These are phyloP conservation scores for Leucoagaricus sp. DNA, from an alignment of 1,284 basidiomycete species.

Conservation along the genomic window DNA sequence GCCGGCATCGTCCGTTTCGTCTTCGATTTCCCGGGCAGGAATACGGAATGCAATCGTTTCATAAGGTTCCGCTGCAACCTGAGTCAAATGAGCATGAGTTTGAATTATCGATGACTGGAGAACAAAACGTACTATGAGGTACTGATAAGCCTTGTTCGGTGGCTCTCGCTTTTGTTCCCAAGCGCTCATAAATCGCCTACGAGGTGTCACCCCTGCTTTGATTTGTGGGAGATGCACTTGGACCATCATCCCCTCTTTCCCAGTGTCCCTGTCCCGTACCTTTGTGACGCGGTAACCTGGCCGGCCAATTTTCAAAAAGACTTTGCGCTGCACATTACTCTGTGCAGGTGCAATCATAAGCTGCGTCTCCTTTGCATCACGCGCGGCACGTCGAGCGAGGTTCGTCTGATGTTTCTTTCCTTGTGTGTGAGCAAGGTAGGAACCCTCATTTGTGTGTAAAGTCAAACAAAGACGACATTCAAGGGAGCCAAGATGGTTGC, in stretches of 20 bases:
- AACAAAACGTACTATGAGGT: conserved; percentile 81
- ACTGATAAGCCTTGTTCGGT: conserved; percentile 96
- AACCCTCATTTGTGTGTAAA: conserved; percentile 98
- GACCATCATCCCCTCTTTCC: conserved; percentile 93
- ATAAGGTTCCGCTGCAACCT: conserved; percentile 99
- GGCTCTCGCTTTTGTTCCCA: conserved; percentile 98
- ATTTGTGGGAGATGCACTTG: conserved; percentile 96
- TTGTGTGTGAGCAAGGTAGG: conserved; percentile 98
- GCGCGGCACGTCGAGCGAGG: conserved; percentile 92
- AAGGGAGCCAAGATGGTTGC: conserved; percentile 95
- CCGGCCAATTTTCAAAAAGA: conserved; percentile 96
- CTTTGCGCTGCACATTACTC: conserved; percentile 81
- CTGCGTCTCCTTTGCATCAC: conserved; percentile 92
- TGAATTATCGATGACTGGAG: background rate
- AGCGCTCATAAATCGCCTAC: conserved; percentile 95
- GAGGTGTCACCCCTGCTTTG: conserved; percentile 82
- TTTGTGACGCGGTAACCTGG: conserved; percentile 95
- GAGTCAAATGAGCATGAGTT: conserved; percentile 14
- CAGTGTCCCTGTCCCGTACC: conserved; percentile 76
- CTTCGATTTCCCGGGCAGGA: conserved; percentile 96
- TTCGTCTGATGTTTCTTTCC: conserved; percentile 99
- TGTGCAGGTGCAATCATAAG: conserved; percentile 82
- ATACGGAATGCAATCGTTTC: conserved; percentile 99
- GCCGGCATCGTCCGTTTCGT: conserved; percentile 86
- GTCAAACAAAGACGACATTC: conserved; percentile 99